Percentiles rank a stretch among this genome's conserved stretches.
These are phyloP conservation scores for Fusarium ambrosium DNA, from an alignment of 2,329 filamentous ascomycete species.

Conservation along the genomic window DNA sequence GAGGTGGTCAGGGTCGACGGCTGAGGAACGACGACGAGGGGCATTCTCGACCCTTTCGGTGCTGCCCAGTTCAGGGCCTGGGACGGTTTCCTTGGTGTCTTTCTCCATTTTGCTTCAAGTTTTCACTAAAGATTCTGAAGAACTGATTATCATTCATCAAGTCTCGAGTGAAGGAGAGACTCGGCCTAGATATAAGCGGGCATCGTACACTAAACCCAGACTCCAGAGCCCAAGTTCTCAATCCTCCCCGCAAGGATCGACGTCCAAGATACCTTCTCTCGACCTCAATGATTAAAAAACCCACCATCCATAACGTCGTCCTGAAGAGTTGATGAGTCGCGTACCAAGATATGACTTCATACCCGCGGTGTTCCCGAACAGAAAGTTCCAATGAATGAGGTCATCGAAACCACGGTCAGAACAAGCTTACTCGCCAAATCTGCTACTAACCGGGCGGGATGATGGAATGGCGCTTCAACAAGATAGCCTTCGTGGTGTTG, in stretches of 20 bases:
- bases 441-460: neutral
- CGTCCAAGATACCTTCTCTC: neutral
- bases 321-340: neutral
- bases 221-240: neutral
- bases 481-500: constrained; percentile 9
- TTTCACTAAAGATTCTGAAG: neutral
- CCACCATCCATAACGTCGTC: neutral
- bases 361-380: neutral
- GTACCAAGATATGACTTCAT: neutral
- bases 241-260: neutral
- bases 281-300: neutral
- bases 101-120: constrained; percentile 1
- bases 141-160: neutral
- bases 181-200: neutral
- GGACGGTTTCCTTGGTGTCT: neutral
- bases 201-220: neutral
- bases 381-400: neutral
- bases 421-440: constrained; percentile 1
- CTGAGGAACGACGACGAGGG: constrained; percentile 6
- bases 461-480: neutral
- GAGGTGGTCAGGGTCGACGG: constrained; percentile 8
- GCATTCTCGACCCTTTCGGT: constrained; percentile 12
- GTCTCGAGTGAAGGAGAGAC: neutral
- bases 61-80: neutral
- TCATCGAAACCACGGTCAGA: constrained; percentile 2